A percentile compares a stretch with the other conserved stretches of the same genome.
Conservation (phyloP, 2,329 filamentous ascomycete species). For the Chaetothyriales sp. region DNA sequence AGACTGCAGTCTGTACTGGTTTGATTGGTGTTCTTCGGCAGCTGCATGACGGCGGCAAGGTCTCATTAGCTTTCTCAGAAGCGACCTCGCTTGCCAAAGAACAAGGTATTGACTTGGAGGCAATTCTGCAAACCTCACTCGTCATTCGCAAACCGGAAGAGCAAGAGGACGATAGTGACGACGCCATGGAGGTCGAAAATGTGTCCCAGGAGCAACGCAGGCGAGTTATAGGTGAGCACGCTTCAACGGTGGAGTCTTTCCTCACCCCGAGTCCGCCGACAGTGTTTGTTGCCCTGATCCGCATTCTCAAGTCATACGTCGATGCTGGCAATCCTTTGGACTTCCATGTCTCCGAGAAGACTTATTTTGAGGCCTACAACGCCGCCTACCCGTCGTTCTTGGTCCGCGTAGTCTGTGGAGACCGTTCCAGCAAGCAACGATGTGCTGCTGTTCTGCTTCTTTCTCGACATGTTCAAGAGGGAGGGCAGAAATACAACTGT, state of each 20-base stretch:
- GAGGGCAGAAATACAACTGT: conserved; percentile 38
- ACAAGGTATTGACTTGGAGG: conserved; percentile 59
- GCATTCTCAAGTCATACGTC: neutral
- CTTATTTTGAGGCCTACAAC: neutral
- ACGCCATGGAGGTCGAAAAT: conserved; percentile 33
- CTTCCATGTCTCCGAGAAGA: neutral
- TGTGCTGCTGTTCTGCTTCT: conserved; percentile 7
- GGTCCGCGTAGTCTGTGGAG: conserved; percentile 40
- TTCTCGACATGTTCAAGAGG: conserved; percentile 35
- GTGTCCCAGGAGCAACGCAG: neutral
- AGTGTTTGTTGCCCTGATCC: conserved; percentile 51
- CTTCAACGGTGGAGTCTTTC: neutral
- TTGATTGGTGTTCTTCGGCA: conserved; percentile 52
- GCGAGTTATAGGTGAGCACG: neutral
- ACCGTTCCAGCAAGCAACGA: conserved; percentile 31
- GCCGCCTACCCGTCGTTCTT: conserved; percentile 28
- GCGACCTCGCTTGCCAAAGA: conserved; percentile 52
- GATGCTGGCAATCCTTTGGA: neutral
- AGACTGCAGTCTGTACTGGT: conserved; percentile 40
- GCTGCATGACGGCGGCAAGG: conserved; percentile 45
- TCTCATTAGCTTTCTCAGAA: conserved; percentile 50
- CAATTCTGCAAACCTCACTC: conserved; percentile 37
- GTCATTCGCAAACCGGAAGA: conserved; percentile 25
- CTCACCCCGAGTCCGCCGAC: conserved; percentile 47
- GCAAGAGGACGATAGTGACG: conserved; percentile 36